Percentiles rank a stretch among this genome's conserved stretches.
Conservation (phyloP, 176 grass and related monocot genomes). For the Rhynchospora breviuscula region DNA sequence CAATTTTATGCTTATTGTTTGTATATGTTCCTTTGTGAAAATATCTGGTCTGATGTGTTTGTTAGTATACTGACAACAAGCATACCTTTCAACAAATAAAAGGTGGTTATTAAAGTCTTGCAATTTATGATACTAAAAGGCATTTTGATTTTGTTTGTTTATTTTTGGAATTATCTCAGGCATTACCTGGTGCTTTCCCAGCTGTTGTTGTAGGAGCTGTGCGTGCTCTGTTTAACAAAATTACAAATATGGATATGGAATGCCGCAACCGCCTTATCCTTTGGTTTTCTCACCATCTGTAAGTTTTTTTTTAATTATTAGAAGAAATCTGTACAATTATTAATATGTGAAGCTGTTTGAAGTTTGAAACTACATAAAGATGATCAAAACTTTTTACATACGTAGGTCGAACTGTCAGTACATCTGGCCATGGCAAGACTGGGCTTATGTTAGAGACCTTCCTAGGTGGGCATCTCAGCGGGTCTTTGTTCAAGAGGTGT, state of each 20-base stretch:
- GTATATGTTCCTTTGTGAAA: neutral
- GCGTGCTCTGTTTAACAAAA: conserved; percentile 95
- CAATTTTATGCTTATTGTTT: neutral
- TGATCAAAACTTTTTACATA: conserved; percentile 24
- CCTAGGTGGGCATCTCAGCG: conserved; percentile 86
- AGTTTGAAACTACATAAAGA: neutral
- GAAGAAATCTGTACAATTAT: neutral
- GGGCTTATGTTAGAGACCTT: conserved; percentile 88
- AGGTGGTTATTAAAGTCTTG: neutral
- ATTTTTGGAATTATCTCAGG: conserved; percentile 50
- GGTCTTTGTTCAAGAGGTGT: conserved; percentile 98
- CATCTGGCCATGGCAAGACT: conserved; percentile 97
- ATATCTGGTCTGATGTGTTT: neutral
- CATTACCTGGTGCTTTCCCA: conserved; percentile 92
- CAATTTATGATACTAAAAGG: neutral
- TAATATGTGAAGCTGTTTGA: neutral
- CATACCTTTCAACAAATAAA: neutral
- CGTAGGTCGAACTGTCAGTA: conserved; percentile 91
- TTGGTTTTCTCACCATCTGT: conserved; percentile 99
- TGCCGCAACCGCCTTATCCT: conserved; percentile 91
- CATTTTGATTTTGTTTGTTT: conserved; percentile 20
- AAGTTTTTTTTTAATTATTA: conserved; percentile 35
- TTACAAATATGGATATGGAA: conserved; percentile 88
- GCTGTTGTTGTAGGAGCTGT: conserved; percentile 94
- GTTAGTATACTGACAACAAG: neutral